phyloP scores from a whole-genome alignment of 805 yeast genomes.

The Yamadazyma ubonensis region DNA sequence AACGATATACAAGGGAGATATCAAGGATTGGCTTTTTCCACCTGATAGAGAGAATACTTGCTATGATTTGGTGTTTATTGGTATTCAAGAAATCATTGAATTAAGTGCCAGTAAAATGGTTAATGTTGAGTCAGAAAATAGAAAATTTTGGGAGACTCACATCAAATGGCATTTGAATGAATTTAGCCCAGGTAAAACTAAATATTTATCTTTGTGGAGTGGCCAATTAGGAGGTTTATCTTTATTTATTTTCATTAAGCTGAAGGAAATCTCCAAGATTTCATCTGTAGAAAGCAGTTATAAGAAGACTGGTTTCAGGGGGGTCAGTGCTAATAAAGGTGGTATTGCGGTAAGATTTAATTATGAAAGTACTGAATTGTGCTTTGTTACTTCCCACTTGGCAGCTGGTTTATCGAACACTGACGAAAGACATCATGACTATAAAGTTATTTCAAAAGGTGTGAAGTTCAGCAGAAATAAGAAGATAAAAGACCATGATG shows the following conservation, averaged over 20 bases:
- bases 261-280: conserved; percentile 49
- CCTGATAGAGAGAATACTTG: conserved; percentile 21
- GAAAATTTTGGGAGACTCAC: conserved; percentile 64
- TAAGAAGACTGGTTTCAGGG: conserved; percentile 92
- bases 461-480: conserved; percentile 58
- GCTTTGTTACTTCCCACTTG: conserved; percentile 82
- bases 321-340: conserved; percentile 81
- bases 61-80: conserved; percentile 77
- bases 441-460: conserved; percentile 72
- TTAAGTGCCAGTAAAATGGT: conserved; percentile 80
- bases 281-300: conserved; percentile 66
- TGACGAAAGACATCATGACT: conserved; percentile 84
- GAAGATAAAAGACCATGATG: conserved; percentile 68
- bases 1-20: conserved; percentile 39
- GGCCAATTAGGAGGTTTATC: conserved; percentile 87
- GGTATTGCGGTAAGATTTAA: conserved; percentile 71
- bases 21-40: conserved; percentile 49
- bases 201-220: conserved; percentile 61
- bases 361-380: conserved; percentile 65
- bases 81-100: conserved; percentile 83
- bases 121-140: conserved; percentile 64
- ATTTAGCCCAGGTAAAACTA: conserved; percentile 32
- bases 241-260: conserved; percentile 63
- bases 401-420: conserved; percentile 88
- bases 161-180: conserved; percentile 48